These are phyloP conservation scores for Termitomyces bulborhizus DNA, from an alignment of 768 basidiomycete genomes.

Conservation along the genomic window DNA sequence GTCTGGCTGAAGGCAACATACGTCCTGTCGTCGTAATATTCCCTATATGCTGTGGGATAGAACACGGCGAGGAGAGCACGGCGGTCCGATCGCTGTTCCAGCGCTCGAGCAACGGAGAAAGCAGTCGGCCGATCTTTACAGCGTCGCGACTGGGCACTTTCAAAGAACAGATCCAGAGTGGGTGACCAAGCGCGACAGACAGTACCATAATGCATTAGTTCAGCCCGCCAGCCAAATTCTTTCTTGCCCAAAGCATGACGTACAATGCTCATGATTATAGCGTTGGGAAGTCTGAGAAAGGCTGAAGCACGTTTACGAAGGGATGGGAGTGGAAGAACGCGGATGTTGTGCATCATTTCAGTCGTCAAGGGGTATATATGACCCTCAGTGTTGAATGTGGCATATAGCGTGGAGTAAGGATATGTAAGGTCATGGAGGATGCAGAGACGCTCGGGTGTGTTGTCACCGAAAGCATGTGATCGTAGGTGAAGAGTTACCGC, in stretches of 20 bases:
- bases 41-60: background rate
- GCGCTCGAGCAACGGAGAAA: background rate
- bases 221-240: background rate
- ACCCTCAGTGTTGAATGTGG: background rate
- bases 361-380: background rate
- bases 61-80: background rate
- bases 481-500: background rate
- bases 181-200: slow-evolving; percentile 3
- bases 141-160: background rate
- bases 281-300: background rate
- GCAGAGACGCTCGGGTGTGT: background rate
- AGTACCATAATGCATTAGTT: background rate
- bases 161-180: slow-evolving; percentile 1
- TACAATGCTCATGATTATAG: background rate
- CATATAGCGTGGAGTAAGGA: background rate
- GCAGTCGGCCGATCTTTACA: slow-evolving; percentile 1
- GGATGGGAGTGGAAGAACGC: background rate
- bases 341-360: background rate
- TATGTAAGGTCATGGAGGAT: slow-evolving; percentile 1
- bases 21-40: background rate
- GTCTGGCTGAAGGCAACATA: background rate
- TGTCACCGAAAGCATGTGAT: background rate
- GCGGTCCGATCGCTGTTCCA: background rate
- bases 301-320: background rate
- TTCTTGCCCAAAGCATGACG: background rate